Base-by-base conservation (phyloP, 1,284 basidiomycete genomes). In the Trichosporon faecale region DNA sequence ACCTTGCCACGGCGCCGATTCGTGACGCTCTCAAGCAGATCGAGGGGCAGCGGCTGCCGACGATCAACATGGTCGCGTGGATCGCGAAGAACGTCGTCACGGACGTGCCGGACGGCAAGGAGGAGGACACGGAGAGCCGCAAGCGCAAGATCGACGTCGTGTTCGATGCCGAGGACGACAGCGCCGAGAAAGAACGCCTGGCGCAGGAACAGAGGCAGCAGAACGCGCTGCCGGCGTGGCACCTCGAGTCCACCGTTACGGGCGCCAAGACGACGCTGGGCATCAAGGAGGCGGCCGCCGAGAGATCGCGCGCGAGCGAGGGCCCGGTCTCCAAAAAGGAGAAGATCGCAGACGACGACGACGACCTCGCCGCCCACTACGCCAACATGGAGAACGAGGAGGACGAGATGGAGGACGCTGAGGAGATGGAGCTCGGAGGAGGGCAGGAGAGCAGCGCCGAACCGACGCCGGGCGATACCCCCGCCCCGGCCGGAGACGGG, bases 211-310 rank as follows among this genome's bases (percentile, higher is more conserved):
- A 93, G 83, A 85, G 91, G n/a, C 89, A 91, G 80, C 94, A 98
- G 85, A 98, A 98, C 79, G 89, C 90, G 0, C 84, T 99, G 61
- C 96, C 96, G 0, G 87, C 90, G 9, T 98, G 96, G 96, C 92
- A 97, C 85, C 87, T 94, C 72, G 91, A 93, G 81, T 95, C 93
- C 80, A 99, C 96, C 3, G 92, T 99, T 74, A 91, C 94, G 14
- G 95, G 94, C 21, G 91, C 95, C 76, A 85, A 92, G 73, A 98
- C 95, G 0, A 90, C 93, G 21, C 86, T 96, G 31, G 95, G 95
- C 8, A 60, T 79, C 64, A 75, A 75, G 46, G 74, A 77, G 63
- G 69, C 69, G 2, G 68, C 68, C 18, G 66, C 72, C 29, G 68
- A 68, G n/a, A 72, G 69, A 2, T 66, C 60, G 25, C 65, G 64